Base-by-base conservation (phyloP, 2,329 filamentous ascomycete genomes). In the Penicillium sp. region DNA sequence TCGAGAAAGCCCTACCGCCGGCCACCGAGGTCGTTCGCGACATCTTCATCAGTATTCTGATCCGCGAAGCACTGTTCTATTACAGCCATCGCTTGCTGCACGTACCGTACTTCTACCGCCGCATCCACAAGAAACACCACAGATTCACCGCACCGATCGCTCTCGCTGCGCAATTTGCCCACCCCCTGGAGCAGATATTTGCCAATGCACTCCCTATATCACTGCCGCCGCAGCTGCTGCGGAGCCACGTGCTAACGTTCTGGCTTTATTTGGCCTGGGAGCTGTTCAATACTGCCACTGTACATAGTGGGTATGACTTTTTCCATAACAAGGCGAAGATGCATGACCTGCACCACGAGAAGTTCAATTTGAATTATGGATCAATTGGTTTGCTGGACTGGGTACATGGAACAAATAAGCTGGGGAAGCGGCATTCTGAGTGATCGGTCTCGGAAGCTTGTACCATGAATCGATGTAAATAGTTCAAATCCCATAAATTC, bases 271-370 rank as follows among this genome's bases (percentile, higher is more conserved):
- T 81, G 39, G 74, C 70, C 0, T 72, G 69, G 13, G 76, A 78
- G 65, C 69, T 83, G 5, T 51, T 79, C 2, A 77, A 82, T 63
- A 82, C 81, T 40, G 69, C 73, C 3, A 79, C 76, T 0, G 80
- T 82, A 48, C 81, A 84, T 63, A 81, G 79, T 53, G 82, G 81
- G 6, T 83, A 81, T 61, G 79, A 83, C 46, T 82, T 82, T 56
- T 74, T 81, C n/a, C 18, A 49, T 2, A 54, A 55, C 8, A 61
- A 62, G 50, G 80, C 80, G 0, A 70, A 68, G 56, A 76, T 75
- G 63, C 81, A 84, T 65, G 81, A 84, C 66, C 63, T 76, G 27
- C 81, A 84, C 58, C 81, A 84, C 65, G 79, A 82, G 70, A 75
- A 75, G 56, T 83, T 83, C 57, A 74, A 76, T 50, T 67, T 81